Conservation (phyloP, 2,329 filamentous ascomycete species). For the Fusarium sp. region DNA sequence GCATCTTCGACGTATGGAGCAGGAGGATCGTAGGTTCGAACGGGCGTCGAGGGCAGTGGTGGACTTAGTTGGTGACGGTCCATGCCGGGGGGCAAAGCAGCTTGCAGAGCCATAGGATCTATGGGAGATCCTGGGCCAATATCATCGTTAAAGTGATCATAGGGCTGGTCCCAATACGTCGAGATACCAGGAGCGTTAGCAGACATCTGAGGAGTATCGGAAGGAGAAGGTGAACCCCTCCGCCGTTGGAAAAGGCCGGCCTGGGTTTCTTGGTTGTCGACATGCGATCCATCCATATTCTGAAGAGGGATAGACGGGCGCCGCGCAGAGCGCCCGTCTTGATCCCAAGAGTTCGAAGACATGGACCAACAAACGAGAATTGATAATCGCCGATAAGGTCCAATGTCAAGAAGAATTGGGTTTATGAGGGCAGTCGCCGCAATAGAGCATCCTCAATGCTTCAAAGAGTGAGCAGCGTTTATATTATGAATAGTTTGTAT, state of each 20-base stretch:
- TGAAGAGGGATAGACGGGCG: constrained; percentile 76
- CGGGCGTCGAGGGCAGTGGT: constrained; percentile 39
- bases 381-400: constrained; percentile 40
- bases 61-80: constrained; percentile 45
- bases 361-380: constrained; percentile 42
- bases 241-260: constrained; percentile 24
- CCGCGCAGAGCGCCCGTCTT: constrained; percentile 44
- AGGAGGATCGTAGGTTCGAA: constrained; percentile 48
- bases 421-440: constrained; percentile 13
- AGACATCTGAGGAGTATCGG: constrained; percentile 35
- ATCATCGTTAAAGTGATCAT: constrained; percentile 54
- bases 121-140: constrained; percentile 62
- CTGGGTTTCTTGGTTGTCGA: constrained; percentile 22
- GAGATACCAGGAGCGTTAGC: constrained; percentile 59
- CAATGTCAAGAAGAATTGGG: constrained; percentile 36
- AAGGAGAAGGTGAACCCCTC: constrained; percentile 12
- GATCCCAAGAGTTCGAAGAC: constrained; percentile 48
- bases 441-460: constrained; percentile 40
- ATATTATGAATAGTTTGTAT: constrained; percentile 23
- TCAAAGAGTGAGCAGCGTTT: constrained; percentile 16
- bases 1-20: constrained; percentile 53
- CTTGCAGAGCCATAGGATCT: constrained; percentile 65
- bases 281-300: constrained; percentile 59
- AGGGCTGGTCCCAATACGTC: constrained; percentile 66
- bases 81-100: constrained; percentile 66